Evolutionary conservation across 2,329 filamentous ascomycete genomes (phyloP).

Genomic region (Fusarium gaditjirri): DNA sequence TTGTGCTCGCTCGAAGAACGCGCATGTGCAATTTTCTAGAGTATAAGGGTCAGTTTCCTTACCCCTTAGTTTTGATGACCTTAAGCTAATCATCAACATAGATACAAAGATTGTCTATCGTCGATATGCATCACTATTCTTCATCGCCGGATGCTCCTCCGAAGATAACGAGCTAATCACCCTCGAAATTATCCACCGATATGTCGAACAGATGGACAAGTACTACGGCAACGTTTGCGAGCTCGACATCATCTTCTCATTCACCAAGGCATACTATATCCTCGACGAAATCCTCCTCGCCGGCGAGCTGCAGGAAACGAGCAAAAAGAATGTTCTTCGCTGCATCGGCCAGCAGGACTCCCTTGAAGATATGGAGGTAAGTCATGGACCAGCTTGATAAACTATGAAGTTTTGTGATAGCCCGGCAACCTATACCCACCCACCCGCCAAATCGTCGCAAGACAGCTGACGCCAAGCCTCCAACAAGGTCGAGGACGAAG

Average conservation of each 20-base stretch:
- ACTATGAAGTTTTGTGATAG: slow-evolving; percentile 30
- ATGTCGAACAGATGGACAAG: slow-evolving; percentile 99
- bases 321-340: slow-evolving; percentile 97
- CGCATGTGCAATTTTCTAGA: slow-evolving; percentile 99
- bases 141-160: slow-evolving; percentile 97
- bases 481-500: slow-evolving; percentile 84
- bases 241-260: slow-evolving; percentile 99
- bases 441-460: slow-evolving; percentile 26
- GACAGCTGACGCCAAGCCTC: slow-evolving; percentile 47
- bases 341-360: slow-evolving; percentile 98
- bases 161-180: slow-evolving; percentile 98
- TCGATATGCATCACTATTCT: slow-evolving; percentile 98
- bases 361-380: slow-evolving; percentile 98
- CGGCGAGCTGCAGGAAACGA: slow-evolving; percentile 97
- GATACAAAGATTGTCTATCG: slow-evolving; percentile 99
- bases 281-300: slow-evolving; percentile 95
- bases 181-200: slow-evolving; percentile 98
- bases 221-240: slow-evolving; percentile 99
- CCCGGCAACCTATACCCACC: slow-evolving; percentile 26
- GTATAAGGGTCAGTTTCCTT: slow-evolving; percentile 81
- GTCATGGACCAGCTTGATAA: slow-evolving; percentile 53
- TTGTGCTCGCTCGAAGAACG: slow-evolving; percentile 93
- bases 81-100: slow-evolving; percentile 51
- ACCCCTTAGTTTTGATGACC: slow-evolving; percentile 12
- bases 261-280: slow-evolving; percentile 99